Evolutionary conservation across 164 flowering plant genomes (phyloP).

Genomic region (Akebia trifoliata): DNA sequence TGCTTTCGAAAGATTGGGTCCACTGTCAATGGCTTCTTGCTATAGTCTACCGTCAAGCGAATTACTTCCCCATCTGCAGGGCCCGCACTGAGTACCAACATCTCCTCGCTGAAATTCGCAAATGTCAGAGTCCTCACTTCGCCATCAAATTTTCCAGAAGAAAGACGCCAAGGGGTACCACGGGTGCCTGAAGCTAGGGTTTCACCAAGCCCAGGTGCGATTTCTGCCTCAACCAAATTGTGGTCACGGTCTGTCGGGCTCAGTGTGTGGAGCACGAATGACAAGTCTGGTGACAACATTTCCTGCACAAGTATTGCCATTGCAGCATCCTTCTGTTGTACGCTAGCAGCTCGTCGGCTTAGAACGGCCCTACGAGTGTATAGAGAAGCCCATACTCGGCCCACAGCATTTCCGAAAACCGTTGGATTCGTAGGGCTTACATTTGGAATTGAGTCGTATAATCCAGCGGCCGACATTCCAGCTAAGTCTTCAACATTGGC

Average conservation of each 20-base stretch:
- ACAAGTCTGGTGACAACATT: constrained; percentile 86
- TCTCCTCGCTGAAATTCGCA: constrained; percentile 91
- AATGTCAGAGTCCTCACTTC: constrained; percentile 59
- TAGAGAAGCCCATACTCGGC: constrained; percentile 87
- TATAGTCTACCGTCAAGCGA: constrained; percentile 68
- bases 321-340: constrained; percentile 64
- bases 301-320: constrained; percentile 94
- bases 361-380: constrained; percentile 88
- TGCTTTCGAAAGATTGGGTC: constrained; percentile 57
- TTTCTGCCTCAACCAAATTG: constrained; percentile 71
- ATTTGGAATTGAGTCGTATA: constrained; percentile 90
- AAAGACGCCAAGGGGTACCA: constrained; percentile 92
- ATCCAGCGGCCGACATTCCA: constrained; percentile 97
- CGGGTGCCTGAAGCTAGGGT: constrained; percentile 93
- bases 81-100: constrained; percentile 48
- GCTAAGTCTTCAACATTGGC: constrained; percentile 98
- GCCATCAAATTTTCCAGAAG: constrained; percentile 77
- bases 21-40: constrained; percentile 70
- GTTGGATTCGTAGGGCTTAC: constrained; percentile 68
- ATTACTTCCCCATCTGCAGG: constrained; percentile 74
- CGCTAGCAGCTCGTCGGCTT: constrained; percentile 82
- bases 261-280: constrained; percentile 86
- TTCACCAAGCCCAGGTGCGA: constrained; percentile 95
- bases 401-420: constrained; percentile 53
- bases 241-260: constrained; percentile 67